A percentile compares a stretch with the other conserved stretches of the same genome.
phyloP scores from a whole-genome alignment of 441 rosid genomes.

The Syzygium malaccense region DNA sequence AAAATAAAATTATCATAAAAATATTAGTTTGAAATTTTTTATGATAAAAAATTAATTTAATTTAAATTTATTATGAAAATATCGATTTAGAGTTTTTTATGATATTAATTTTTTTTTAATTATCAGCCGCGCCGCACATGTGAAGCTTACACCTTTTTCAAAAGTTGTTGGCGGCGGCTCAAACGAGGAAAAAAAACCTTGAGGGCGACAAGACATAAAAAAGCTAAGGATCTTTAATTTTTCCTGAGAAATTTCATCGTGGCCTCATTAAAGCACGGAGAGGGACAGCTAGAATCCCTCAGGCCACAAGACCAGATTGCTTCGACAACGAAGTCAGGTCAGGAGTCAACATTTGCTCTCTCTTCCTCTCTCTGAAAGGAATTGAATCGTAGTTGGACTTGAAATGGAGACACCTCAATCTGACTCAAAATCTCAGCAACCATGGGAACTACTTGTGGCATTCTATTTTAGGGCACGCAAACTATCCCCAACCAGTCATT shows the following conservation, averaged over 20 bases:
- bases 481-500: neutral
- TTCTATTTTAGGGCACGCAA: neutral
- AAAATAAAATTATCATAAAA: no score
- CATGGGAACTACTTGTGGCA: neutral
- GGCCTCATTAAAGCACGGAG: neutral
- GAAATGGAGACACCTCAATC: neutral
- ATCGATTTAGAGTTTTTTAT: no score
- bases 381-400: neutral
- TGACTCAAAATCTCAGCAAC: neutral
- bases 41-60: no score
- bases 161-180: neutral
- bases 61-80: no score
- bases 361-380: neutral
- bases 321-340: neutral
- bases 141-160: neutral
- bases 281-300: neutral
- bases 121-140: no score
- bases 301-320: neutral
- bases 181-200: neutral
- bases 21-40: no score
- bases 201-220: neutral
- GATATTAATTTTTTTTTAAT: no score
- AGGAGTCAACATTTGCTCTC: neutral
- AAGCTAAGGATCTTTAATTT: neutral
- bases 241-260: neutral